Evolutionary conservation across 768 basidiomycete species (phyloP).

Genomic region (Russula lepida): DNA sequence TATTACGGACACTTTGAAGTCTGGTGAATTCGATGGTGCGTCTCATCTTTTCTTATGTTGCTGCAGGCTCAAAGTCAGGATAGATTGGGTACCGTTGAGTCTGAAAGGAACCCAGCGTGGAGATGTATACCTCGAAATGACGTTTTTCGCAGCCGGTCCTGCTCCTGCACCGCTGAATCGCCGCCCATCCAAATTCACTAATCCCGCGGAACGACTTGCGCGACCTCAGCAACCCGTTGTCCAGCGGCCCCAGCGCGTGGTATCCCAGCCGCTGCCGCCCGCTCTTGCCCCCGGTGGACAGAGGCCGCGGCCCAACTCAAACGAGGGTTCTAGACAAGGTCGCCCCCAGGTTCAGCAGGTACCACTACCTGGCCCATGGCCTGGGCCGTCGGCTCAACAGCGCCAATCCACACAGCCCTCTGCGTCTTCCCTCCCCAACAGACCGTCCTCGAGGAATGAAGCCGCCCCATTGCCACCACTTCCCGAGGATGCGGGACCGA

Average conservation of each 20-base stretch:
- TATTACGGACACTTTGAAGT: conserved; percentile 68
- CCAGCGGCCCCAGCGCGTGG: neutral
- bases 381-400: conserved; percentile 3
- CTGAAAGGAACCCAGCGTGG: conserved; percentile 62
- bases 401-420: neutral
- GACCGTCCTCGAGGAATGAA: neutral
- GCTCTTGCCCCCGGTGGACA: conserved; percentile 1
- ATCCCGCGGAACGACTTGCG: conserved; percentile 13
- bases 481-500: conserved; percentile 1
- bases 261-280: neutral
- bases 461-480: conserved; percentile 10
- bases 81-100: conserved; percentile 63
- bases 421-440: neutral
- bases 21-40: conserved; percentile 89
- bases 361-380: conserved; percentile 11
- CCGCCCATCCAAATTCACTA: conserved; percentile 27
- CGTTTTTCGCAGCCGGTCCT: conserved; percentile 72
- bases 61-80: neutral
- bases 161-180: conserved; percentile 40
- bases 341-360: neutral
- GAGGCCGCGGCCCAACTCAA: neutral
- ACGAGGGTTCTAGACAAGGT: conserved; percentile 1
- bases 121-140: conserved; percentile 89
- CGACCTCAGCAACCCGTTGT: conserved; percentile 4
- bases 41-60: conserved; percentile 3